A percentile compares a stretch with the other conserved stretches of the same genome.
phyloP scores from a whole-genome alignment of 2,329 filamentous ascomycete species.

The Apiospora kogelbergensis region DNA sequence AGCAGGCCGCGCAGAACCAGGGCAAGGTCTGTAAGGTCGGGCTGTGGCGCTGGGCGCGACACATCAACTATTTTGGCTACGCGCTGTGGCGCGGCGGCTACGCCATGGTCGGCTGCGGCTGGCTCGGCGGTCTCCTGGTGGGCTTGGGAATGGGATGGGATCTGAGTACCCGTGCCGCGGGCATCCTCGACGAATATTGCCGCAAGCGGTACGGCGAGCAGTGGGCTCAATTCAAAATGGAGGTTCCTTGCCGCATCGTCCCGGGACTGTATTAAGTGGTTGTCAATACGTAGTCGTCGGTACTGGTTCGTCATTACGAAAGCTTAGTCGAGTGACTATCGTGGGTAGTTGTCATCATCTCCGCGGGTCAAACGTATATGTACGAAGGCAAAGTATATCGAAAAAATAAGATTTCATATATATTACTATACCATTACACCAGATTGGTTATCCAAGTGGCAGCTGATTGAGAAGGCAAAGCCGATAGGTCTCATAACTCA shows the following conservation, averaged over 20 bases:
- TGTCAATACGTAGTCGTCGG: too few relatives aligned
- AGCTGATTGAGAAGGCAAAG: background rate
- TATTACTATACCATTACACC: background rate
- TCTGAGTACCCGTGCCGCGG: conserved; percentile 31
- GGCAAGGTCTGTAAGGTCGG: conserved; percentile 39
- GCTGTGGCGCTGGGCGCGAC: conserved; percentile 39
- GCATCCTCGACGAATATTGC: conserved; percentile 39
- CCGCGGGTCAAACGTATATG: background rate
- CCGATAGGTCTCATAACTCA: background rate
- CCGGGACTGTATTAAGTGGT: conserved; percentile 35
- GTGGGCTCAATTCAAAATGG: conserved; percentile 38
- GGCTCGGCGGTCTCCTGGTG: conserved; percentile 32
- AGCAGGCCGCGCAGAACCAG: conserved; percentile 35
- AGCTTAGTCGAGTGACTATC: background rate
- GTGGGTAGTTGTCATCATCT: too few relatives aligned
- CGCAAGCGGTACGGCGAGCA: conserved; percentile 35
- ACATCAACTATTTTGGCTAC: conserved; percentile 42
- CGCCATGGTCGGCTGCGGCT: conserved; percentile 35
- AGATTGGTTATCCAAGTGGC: background rate
- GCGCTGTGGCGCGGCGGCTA: conserved; percentile 31
- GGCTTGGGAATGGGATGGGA: conserved; percentile 29
- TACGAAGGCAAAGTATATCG: too few relatives aligned
- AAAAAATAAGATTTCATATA: background rate
- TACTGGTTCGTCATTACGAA: too few relatives aligned
- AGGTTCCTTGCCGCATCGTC: conserved; percentile 36